Conservation (phyloP, 2,329 filamentous ascomycete genomes). For the Aspergillus ruber region DNA sequence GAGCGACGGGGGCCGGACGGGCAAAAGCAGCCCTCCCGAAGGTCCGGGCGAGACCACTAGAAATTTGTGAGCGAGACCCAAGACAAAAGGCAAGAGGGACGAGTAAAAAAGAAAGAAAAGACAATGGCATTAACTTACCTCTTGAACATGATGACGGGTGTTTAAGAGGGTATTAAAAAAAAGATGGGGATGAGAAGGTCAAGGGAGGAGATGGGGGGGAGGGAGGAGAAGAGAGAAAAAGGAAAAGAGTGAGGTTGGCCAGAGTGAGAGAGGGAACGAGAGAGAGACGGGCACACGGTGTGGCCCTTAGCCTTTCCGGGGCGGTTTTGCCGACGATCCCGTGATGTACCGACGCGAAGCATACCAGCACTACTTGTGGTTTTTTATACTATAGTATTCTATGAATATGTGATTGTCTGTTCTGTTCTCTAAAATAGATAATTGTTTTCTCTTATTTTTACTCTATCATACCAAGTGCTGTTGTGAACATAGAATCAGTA, state of each 20-base stretch:
- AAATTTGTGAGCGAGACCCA: conserved; percentile 20
- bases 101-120: conserved; percentile 10
- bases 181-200: conserved; percentile 29
- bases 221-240: conserved; percentile 26
- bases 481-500: no score
- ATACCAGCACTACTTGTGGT: not conserved
- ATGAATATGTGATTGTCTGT: not conserved
- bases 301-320: conserved; percentile 35
- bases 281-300: conserved; percentile 24
- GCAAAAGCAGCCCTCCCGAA: conserved; percentile 55
- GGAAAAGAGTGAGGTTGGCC: conserved; percentile 25
- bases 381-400: not conserved
- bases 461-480: no score
- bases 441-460: no score
- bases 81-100: conserved; percentile 4
- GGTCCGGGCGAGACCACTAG: conserved; percentile 60
- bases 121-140: conserved; percentile 42
- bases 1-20: conserved; percentile 49
- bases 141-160: conserved; percentile 55
- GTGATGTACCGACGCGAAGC: conserved; percentile 31
- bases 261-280: conserved; percentile 23
- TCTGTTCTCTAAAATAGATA: not conserved
- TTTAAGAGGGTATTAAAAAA: conserved; percentile 33
- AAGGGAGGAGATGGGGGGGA: conserved; percentile 28
- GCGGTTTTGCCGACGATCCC: conserved; percentile 39